Evolutionary conservation across 257 asterid genomes (phyloP).

Genomic region (Primulina eburnea): DNA sequence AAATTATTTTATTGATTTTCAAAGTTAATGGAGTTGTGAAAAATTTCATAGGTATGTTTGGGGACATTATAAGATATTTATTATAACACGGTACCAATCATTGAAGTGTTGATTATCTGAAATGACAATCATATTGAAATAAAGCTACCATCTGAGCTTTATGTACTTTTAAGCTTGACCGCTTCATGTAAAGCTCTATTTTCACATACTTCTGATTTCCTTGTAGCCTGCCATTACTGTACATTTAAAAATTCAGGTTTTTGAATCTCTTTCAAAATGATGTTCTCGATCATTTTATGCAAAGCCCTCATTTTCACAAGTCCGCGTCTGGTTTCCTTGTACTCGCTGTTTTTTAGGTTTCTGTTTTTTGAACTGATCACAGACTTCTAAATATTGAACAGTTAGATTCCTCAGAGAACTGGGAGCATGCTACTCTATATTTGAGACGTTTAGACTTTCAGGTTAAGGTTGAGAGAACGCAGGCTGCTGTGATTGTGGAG

Average conservation of each 20-base stretch:
- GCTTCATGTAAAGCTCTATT: not conserved
- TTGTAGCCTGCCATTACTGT: not conserved
- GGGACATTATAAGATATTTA: not conserved
- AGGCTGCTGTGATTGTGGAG: constrained; percentile 60
- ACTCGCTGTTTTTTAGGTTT: not conserved
- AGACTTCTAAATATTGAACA: constrained; percentile 33
- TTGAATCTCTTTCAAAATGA: not conserved
- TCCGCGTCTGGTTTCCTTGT: constrained; percentile 1
- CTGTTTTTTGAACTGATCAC: constrained; percentile 7
- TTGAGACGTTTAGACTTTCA: constrained; percentile 73
- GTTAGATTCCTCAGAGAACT: constrained; percentile 75
- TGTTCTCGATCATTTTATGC: not conserved
- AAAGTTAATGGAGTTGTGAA: not conserved
- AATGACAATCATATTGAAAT: not conserved
- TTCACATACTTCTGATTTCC: not conserved
- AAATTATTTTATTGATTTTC: not conserved
- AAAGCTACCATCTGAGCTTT: not conserved
- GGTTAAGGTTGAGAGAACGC: constrained; percentile 67
- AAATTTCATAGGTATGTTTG: not conserved
- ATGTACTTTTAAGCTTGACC: not conserved
- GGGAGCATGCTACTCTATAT: constrained; percentile 72
- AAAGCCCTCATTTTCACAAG: not conserved
- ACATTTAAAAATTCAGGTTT: not conserved
- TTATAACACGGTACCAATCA: not conserved
- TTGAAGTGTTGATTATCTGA: not conserved